These are phyloP conservation scores for Diutina catenulata DNA, from an alignment of 1,139 yeast genomes.

Conservation along the genomic window DNA sequence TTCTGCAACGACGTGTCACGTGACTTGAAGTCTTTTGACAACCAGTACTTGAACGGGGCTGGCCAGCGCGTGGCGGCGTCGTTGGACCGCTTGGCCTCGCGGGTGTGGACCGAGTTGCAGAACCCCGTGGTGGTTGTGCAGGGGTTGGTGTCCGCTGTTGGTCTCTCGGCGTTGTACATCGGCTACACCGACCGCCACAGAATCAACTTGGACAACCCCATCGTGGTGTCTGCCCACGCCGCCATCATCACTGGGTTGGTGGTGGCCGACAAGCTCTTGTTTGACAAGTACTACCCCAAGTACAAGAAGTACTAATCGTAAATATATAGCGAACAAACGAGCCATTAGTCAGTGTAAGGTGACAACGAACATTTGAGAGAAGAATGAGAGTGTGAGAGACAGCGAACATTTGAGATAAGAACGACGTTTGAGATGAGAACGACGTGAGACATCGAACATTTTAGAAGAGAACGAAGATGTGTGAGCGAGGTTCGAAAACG, in stretches of 20 bases:
- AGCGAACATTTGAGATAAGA: too few species aligned
- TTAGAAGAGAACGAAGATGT: too few species aligned
- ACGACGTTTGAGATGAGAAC: too few species aligned
- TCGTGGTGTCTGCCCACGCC: constrained; percentile 40
- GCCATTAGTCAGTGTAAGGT: too few species aligned
- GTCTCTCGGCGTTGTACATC: constrained; percentile 35
- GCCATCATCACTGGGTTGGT: constrained; percentile 44
- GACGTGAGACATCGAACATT: too few species aligned
- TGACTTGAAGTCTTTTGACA: not conserved
- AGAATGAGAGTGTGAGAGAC: too few species aligned
- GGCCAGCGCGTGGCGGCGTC: not conserved
- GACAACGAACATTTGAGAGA: too few species aligned
- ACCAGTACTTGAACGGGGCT: constrained; percentile 2
- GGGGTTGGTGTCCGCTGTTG: constrained; percentile 37
- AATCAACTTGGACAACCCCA: constrained; percentile 33
- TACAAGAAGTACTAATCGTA: constrained; percentile 32
- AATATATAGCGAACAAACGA: too few species aligned
- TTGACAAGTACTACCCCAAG: constrained; percentile 40
- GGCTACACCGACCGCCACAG: constrained; percentile 45
- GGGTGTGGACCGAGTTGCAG: constrained; percentile 27
- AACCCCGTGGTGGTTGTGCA: constrained; percentile 55
- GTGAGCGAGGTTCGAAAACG: too few species aligned
- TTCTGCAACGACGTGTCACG: not conserved
- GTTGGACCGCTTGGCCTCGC: not conserved
- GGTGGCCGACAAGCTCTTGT: constrained; percentile 41